Evolutionary conservation across 2,329 filamentous ascomycete genomes (phyloP).

Genomic region (Colletotrichum horii): DNA sequence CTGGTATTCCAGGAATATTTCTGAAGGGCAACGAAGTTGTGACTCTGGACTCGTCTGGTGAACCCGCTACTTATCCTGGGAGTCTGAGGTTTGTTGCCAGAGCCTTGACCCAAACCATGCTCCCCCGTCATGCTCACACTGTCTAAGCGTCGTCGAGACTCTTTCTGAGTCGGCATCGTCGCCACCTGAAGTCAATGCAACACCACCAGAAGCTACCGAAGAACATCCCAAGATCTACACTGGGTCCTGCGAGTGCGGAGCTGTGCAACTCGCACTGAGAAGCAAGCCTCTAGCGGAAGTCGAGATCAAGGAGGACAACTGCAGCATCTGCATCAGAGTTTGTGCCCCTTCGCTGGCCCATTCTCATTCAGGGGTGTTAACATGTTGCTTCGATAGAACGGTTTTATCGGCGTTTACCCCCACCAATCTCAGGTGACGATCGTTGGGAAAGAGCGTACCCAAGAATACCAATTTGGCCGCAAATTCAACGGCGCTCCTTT

Average conservation of each 20-base stretch:
- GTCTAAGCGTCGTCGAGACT: not conserved
- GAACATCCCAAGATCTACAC: constrained; percentile 16
- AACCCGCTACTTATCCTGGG: not conserved
- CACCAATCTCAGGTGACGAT: constrained; percentile 30
- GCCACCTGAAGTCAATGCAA: not conserved
- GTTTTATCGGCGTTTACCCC: constrained; percentile 32
- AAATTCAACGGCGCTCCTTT: constrained; percentile 24
- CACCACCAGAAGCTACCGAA: not conserved
- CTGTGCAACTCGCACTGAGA: constrained; percentile 24
- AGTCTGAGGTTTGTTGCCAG: not conserved
- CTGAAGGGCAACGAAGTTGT: not conserved
- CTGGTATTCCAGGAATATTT: not conserved
- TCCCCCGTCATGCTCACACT: not conserved
- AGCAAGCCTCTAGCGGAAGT: constrained; percentile 37
- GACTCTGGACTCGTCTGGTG: not conserved
- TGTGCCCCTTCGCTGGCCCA: not conserved
- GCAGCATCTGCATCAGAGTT: constrained; percentile 36
- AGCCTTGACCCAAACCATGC: rapidly evolving
- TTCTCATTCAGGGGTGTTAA: not conserved
- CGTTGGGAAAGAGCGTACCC: constrained; percentile 27
- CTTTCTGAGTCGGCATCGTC: not conserved
- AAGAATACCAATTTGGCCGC: constrained; percentile 28
- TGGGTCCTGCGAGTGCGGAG: constrained; percentile 32
- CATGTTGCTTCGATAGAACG: constrained; percentile 21
- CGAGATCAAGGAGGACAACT: constrained; percentile 46